phyloP scores from a whole-genome alignment of 177 flowering plant species.

The Vitis hybrid region DNA sequence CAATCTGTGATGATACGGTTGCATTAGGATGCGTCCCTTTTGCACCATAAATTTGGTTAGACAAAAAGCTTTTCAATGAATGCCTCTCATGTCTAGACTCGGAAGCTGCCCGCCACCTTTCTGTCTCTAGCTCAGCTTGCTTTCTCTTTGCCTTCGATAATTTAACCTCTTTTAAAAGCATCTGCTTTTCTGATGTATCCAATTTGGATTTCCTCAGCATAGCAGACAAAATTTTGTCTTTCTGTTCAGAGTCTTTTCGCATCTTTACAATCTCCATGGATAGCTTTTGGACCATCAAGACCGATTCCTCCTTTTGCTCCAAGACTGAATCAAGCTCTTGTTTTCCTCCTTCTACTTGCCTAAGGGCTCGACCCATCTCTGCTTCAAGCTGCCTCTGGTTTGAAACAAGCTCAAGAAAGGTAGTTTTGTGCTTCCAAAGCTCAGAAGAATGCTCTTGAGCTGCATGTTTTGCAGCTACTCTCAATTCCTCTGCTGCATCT shows the following conservation, averaged over 20 bases:
- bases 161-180: conserved; percentile 73
- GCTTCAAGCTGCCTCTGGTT: conserved; percentile 90
- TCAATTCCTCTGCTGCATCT: conserved; percentile 45
- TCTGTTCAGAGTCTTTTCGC: conserved; percentile 79
- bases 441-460: conserved; percentile 64
- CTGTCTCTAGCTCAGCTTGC: conserved; percentile 64
- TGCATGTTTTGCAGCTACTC: conserved; percentile 48
- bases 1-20: conserved; percentile 24
- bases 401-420: conserved; percentile 88
- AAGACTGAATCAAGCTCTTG: conserved; percentile 55
- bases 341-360: conserved; percentile 67
- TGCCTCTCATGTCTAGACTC: conserved; percentile 52
- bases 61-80: conserved; percentile 51
- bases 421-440: conserved; percentile 79
- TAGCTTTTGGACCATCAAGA: conserved; percentile 57
- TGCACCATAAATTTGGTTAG: conserved; percentile 29
- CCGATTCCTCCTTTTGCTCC: conserved; percentile 70
- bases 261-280: conserved; percentile 62
- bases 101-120: conserved; percentile 46
- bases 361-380: conserved; percentile 70
- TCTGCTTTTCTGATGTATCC: conserved; percentile 70
- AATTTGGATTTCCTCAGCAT: conserved; percentile 81
- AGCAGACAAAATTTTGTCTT: conserved; percentile 81
- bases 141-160: conserved; percentile 65
- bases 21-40: conserved; percentile 24